phyloP scores from a whole-genome alignment of 805 yeast genomes.

The Saccharomycopsis lassenensis region DNA sequence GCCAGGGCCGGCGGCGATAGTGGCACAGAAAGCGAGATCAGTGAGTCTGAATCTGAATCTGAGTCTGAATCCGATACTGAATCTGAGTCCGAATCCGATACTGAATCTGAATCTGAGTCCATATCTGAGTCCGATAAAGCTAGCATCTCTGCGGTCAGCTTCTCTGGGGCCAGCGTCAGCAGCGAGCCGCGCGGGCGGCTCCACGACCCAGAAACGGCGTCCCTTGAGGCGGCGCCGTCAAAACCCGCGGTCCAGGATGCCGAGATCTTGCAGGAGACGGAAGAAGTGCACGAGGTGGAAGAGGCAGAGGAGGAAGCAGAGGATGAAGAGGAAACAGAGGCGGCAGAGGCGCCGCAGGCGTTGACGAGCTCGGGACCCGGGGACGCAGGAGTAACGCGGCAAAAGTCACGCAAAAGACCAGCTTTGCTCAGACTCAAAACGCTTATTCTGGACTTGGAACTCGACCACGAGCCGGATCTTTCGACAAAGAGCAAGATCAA shows the following conservation, averaged over 20 bases:
- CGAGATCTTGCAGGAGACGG: too few relatives aligned
- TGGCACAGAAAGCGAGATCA: not conserved
- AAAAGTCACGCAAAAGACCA: constrained; percentile 6
- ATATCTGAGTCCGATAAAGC: too few relatives aligned
- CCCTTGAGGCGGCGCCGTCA: too few relatives aligned
- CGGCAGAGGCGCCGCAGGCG: too few relatives aligned
- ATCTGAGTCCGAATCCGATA: constrained; percentile 1
- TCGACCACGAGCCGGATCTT: constrained; percentile 14
- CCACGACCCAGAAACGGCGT: too few relatives aligned
- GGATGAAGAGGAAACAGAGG: too few relatives aligned
- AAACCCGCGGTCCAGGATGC: too few relatives aligned
- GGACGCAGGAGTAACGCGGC: constrained; percentile 4
- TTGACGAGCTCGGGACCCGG: not conserved
- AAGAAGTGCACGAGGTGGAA: too few relatives aligned
- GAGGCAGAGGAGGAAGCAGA: too few relatives aligned
- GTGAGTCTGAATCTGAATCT: constrained; percentile 12
- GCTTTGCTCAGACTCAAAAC: constrained; percentile 19
- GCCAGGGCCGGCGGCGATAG: not conserved
- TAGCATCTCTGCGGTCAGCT: not conserved
- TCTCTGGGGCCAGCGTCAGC: not conserved
- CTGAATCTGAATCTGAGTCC: too few relatives aligned
- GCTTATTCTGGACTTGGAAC: constrained; percentile 25
- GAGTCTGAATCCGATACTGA: constrained; percentile 14
- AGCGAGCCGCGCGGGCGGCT: too few relatives aligned
- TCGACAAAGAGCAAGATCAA: constrained; percentile 14